phyloP scores from a whole-genome alignment of 2,329 filamentous ascomycete species.

The Microdochium trichocladiopsis region DNA sequence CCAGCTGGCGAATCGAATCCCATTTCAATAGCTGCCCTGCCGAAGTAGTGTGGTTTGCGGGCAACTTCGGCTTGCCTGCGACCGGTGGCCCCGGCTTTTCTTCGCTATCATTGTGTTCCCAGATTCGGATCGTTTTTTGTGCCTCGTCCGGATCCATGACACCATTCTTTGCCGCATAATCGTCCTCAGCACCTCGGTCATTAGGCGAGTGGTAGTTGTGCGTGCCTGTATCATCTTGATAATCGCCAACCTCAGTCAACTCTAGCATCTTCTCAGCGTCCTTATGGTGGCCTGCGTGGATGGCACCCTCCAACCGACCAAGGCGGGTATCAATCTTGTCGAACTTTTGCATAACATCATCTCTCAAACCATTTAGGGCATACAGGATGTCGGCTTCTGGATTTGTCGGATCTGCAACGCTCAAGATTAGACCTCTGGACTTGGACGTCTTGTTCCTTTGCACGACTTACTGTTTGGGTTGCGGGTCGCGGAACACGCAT shows the following conservation, averaged over 20 bases:
- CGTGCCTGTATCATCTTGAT: constrained; percentile 10
- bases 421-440: too few species aligned
- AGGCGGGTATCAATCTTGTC: constrained; percentile 27
- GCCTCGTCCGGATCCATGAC: constrained; percentile 19
- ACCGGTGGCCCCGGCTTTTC: constrained; percentile 44
- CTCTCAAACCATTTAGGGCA: constrained; percentile 29
- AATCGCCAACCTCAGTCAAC: constrained; percentile 20
- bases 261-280: constrained; percentile 14
- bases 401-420: constrained; percentile 53
- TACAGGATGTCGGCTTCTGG: constrained; percentile 54
- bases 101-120: constrained; percentile 39
- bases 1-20: constrained; percentile 60
- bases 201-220: not conserved
- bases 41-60: constrained; percentile 83
- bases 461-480: constrained; percentile 87
- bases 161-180: not conserved
- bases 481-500: constrained; percentile 86
- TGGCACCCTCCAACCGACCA: constrained; percentile 27
- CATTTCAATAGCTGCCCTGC: constrained; percentile 77
- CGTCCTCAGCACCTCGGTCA: not conserved
- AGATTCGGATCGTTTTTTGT: constrained; percentile 22
- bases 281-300: constrained; percentile 15
- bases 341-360: constrained; percentile 29
- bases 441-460: too few species aligned
- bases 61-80: constrained; percentile 62